Evolutionary conservation across 371 early-diverging fungal species (phyloP).

Genomic region (Entomophthora muscae): DNA sequence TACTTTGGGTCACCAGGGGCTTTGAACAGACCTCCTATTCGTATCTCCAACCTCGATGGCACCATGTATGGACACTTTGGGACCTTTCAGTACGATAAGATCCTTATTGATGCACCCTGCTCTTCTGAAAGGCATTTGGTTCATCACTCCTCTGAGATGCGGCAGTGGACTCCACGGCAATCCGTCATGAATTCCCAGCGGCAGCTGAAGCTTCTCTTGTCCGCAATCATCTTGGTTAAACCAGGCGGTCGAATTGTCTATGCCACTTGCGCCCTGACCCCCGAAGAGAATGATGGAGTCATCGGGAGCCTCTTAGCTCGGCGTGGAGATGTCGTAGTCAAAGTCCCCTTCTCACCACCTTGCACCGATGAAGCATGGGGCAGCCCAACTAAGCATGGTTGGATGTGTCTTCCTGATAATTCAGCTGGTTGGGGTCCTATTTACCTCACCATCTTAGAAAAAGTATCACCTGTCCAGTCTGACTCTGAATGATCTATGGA

Average conservation of each 20-base stretch:
- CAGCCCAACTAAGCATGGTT: conserved; percentile 33
- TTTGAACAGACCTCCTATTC: conserved; percentile 10
- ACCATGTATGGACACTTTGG: conserved; percentile 20
- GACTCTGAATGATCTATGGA: too few species aligned
- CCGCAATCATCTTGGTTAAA: conserved; percentile 35
- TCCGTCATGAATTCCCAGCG: conserved; percentile 26
- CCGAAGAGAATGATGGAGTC: conserved; percentile 50
- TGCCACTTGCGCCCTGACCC: conserved; percentile 50
- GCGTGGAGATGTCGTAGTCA: conserved; percentile 19
- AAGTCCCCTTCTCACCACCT: too few species aligned
- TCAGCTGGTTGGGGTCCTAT: conserved; percentile 36
- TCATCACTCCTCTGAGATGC: too few species aligned
- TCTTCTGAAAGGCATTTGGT: conserved; percentile 50
- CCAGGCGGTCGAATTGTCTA: conserved; percentile 46
- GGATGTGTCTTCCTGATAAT: conserved; percentile 34
- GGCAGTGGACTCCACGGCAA: too few species aligned
- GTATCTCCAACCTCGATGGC: conserved; percentile 34
- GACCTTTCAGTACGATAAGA: conserved; percentile 32
- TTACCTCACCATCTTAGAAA: conserved; percentile 26
- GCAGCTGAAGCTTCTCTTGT: conserved; percentile 33
- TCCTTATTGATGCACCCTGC: conserved; percentile 61
- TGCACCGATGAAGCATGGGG: conserved; percentile 21
- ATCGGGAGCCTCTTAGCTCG: conserved; percentile 24
- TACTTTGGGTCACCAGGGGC: neutral
- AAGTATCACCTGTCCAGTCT: too few species aligned